These are phyloP conservation scores for Blepharisma japonicum DNA, from an alignment of 73 alveolate species.

Conservation along the genomic window DNA sequence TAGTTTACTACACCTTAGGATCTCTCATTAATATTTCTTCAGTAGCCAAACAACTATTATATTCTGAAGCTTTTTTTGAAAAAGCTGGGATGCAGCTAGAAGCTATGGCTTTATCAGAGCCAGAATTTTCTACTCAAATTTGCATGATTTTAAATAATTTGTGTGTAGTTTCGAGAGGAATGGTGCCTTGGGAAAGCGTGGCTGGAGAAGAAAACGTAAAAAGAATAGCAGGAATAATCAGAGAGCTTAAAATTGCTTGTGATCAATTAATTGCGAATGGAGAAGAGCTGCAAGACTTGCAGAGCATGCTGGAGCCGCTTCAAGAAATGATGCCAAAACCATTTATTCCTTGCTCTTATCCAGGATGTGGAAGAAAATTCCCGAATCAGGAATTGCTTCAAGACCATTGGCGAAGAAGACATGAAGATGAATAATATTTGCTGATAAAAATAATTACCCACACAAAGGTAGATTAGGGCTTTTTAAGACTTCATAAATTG, in stretches of 20 bases:
- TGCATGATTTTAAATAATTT: not conserved
- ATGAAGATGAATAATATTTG: no score
- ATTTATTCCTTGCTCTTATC: not conserved
- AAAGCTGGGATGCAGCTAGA: not conserved
- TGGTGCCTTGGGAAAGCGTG: constrained; percentile 25
- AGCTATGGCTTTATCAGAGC: not conserved
- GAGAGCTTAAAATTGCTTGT: not conserved
- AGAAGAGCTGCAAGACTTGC: not conserved
- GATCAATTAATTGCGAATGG: not conserved
- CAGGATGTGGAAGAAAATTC: constrained; percentile 30
- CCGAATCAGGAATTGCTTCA: not conserved
- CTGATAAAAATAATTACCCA: no score
- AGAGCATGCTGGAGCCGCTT: not conserved
- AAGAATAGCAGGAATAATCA: not conserved
- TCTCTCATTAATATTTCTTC: not conserved
- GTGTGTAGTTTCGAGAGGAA: not conserved
- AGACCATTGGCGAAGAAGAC: no score
- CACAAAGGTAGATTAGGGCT: no score
- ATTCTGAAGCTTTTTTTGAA: not conserved
- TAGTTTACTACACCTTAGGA: not conserved
- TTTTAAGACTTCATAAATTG: no score
- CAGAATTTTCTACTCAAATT: constrained; percentile 12
- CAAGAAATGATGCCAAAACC: constrained; percentile 22
- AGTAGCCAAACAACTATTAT: not conserved
- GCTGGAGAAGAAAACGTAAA: constrained; percentile 22